phyloP scores from a whole-genome alignment of 441 rosid species.

The Eutrema salsugineum region DNA sequence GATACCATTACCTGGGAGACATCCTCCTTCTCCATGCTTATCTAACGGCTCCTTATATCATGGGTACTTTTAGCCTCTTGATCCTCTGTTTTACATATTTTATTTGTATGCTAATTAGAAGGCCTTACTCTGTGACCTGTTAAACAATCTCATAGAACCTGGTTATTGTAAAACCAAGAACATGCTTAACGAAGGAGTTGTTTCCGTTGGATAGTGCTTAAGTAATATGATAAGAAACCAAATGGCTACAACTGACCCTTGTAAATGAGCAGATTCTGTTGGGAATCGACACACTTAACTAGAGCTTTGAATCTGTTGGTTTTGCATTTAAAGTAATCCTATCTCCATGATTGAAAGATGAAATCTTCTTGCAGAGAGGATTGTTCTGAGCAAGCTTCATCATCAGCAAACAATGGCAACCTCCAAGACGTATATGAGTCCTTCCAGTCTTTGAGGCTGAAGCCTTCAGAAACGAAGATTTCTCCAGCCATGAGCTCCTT shows the following conservation, averaged over 20 bases:
- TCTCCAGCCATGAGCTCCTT: slow-evolving; percentile 49
- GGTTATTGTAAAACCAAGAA: background rate
- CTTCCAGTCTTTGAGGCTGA: slow-evolving; percentile 51
- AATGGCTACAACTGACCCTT: background rate
- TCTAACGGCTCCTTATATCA: slow-evolving; percentile 31
- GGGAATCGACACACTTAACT: background rate
- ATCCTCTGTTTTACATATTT: background rate
- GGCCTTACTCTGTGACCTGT: background rate
- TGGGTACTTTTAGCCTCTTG: slow-evolving; percentile 39
- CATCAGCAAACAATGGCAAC: slow-evolving; percentile 17
- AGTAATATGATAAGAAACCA: background rate
- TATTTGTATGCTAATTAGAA: background rate
- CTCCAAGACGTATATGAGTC: slow-evolving; percentile 43
- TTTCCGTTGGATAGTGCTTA: background rate
- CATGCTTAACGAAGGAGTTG: background rate
- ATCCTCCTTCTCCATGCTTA: slow-evolving; percentile 56
- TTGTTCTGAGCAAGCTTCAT: slow-evolving; percentile 29
- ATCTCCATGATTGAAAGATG: slow-evolving; percentile 2
- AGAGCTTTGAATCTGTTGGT: background rate
- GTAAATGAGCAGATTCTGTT: no score
- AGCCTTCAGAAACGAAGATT: slow-evolving; percentile 26
- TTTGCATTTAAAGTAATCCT: background rate
- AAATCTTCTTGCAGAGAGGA: slow-evolving; percentile 43
- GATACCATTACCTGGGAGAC: slow-evolving; percentile 70
- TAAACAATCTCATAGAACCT: background rate